Evolutionary conservation across 495 filamentous ascomycete genomes (phyloP).

Genomic region (Hypoxylon rickii): DNA sequence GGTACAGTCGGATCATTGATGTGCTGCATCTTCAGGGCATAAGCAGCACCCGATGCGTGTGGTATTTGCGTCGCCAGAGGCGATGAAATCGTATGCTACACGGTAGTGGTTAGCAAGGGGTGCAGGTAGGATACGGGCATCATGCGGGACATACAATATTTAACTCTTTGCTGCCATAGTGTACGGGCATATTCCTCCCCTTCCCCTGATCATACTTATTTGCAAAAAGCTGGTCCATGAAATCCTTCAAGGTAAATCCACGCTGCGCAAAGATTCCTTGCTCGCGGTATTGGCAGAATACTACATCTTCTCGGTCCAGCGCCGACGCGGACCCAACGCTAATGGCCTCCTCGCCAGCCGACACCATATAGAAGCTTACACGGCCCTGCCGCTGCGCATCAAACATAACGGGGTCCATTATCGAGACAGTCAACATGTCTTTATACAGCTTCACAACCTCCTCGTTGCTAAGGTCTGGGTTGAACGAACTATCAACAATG

Average conservation of each 20-base stretch:
- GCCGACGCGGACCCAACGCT: slow-evolving; percentile 85
- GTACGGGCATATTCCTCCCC: slow-evolving; percentile 97
- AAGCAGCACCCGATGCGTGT: slow-evolving; percentile 91
- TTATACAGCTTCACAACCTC: slow-evolving; percentile 68
- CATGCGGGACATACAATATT: slow-evolving; percentile 67
- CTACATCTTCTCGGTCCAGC: slow-evolving; percentile 78
- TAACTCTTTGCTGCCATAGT: slow-evolving; percentile 83
- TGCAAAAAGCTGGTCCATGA: slow-evolving; percentile 95
- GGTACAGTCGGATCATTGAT: slow-evolving; percentile 67
- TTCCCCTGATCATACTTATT: slow-evolving; percentile 79
- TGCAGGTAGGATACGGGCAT: not conserved
- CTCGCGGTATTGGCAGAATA: slow-evolving; percentile 96
- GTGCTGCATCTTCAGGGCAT: slow-evolving; percentile 87
- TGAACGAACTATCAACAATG: slow-evolving; percentile 70
- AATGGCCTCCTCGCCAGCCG: slow-evolving; percentile 93
- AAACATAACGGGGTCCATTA: slow-evolving; percentile 95
- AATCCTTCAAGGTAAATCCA: slow-evolving; percentile 82
- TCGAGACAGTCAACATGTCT: slow-evolving; percentile 73
- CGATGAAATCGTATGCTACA: slow-evolving; percentile 88
- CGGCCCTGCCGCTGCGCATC: slow-evolving; percentile 81
- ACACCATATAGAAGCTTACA: slow-evolving; percentile 97
- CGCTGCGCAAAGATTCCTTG: slow-evolving; percentile 87
- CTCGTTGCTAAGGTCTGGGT: slow-evolving; percentile 68
- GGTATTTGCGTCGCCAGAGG: slow-evolving; percentile 94
- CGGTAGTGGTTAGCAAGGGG: not conserved